Evolutionary conservation across 345 rosid species (phyloP).

Genomic region (Eucalyptus microcorys): DNA sequence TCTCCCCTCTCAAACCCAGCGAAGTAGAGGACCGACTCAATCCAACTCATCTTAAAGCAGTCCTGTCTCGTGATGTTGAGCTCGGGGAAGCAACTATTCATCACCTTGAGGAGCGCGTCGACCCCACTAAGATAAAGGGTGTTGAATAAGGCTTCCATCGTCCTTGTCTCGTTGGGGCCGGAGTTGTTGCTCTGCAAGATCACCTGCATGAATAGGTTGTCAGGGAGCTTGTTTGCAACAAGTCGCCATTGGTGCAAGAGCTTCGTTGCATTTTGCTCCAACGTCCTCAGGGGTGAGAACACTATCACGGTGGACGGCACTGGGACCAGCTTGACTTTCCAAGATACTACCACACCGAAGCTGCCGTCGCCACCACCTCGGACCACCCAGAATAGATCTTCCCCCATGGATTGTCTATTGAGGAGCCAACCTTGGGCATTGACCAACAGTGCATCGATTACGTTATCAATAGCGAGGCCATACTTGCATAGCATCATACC

Average conservation of each 20-base stretch:
- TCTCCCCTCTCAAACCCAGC: neutral
- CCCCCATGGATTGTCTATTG: neutral
- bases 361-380: neutral
- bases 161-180: neutral
- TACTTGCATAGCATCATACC: neutral
- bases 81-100: constrained; percentile 13
- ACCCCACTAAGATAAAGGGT: constrained; percentile 25
- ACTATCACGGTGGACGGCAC: neutral
- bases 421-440: neutral
- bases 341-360: neutral
- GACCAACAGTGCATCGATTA: neutral
- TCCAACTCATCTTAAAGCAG: constrained; percentile 37
- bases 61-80: constrained; percentile 12
- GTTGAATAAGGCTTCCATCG: constrained; percentile 1
- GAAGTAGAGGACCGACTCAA: constrained; percentile 15
- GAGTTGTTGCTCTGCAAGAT: neutral
- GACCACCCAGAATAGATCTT: neutral
- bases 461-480: neutral
- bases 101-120: neutral
- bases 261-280: neutral
- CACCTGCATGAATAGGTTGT: neutral
- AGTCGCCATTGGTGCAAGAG: neutral
- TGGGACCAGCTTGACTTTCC: neutral
- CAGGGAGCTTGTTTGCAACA: neutral
- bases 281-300: neutral